A percentile compares a stretch with the other conserved stretches of the same genome.
Conservation (phyloP, 73 alveolate genomes). For the Diophrys appendiculata region DNA sequence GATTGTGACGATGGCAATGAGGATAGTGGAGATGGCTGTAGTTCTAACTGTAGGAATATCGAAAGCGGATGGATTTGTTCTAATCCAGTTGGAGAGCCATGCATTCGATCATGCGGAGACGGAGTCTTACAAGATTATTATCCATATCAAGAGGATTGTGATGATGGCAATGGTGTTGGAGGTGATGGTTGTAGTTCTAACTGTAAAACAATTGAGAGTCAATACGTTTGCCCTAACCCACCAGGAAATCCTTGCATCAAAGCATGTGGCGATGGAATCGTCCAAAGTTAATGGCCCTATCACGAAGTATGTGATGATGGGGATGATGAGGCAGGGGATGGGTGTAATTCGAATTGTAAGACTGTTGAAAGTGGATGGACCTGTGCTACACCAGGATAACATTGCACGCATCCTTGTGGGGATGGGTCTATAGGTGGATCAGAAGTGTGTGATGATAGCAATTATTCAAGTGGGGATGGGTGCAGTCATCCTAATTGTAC, state of each 20-base stretch:
- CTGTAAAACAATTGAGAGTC: slow-evolving; percentile 7
- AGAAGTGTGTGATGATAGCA: slow-evolving; percentile 30
- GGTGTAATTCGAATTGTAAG: slow-evolving; percentile 32
- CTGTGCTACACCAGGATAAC: slow-evolving; percentile 6
- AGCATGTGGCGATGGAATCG: too few relatives aligned
- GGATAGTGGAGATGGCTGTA: slow-evolving; percentile 10
- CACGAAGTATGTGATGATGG: too few relatives aligned
- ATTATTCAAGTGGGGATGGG: slow-evolving; percentile 7
- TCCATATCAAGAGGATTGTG: slow-evolving; percentile 41
- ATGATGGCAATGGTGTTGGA: slow-evolving; percentile 52
- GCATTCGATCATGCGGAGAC: slow-evolving; percentile 9
- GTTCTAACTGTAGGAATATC: background rate
- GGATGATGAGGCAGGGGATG: slow-evolving; percentile 14
- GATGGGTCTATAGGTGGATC: background rate
- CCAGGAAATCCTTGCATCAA: too few relatives aligned
- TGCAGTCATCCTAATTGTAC: background rate
- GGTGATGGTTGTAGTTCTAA: slow-evolving; percentile 50
- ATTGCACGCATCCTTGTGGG: background rate
- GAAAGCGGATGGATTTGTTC: slow-evolving; percentile 17
- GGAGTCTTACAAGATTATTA: background rate
- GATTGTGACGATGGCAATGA: slow-evolving; percentile 27
- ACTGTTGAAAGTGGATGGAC: slow-evolving; percentile 38
- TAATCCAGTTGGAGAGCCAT: background rate
- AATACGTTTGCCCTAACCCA: background rate
- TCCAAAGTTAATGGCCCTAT: too few relatives aligned